These are phyloP conservation scores for Dactylorhiza incarnata DNA, from an alignment of 106 monocot genomes.

Conservation along the genomic window DNA sequence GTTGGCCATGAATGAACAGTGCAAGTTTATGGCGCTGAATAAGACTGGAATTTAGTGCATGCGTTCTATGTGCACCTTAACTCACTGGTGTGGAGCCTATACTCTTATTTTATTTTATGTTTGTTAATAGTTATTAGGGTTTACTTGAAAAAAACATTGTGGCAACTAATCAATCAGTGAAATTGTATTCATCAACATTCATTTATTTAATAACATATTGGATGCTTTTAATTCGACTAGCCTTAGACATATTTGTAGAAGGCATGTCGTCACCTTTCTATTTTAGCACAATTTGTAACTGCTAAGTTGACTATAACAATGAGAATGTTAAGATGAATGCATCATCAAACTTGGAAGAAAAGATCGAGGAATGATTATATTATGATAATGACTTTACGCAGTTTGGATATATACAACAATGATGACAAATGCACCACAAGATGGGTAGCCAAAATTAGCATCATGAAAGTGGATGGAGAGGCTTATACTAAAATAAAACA, in stretches of 20 bases:
- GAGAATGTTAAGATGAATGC: neutral
- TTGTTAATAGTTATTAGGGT: neutral
- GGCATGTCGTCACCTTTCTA: neutral
- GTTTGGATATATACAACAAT: too few relatives aligned
- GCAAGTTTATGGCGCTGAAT: slow-evolving; percentile 86
- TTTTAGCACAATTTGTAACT: neutral
- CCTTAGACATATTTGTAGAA: neutral
- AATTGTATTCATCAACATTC: neutral
- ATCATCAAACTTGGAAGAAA: neutral
- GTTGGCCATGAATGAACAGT: slow-evolving; percentile 88
- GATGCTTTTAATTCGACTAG: neutral
- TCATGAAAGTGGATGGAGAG: too few relatives aligned
- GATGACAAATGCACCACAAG: too few relatives aligned
- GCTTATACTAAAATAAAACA: too few relatives aligned
- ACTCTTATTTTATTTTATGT: neutral
- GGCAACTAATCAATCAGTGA: neutral
- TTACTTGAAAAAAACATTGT: neutral
- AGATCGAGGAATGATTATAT: neutral
- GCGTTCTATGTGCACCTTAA: neutral
- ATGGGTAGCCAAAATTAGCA: too few relatives aligned
- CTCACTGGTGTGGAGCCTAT: neutral
- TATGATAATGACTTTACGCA: neutral
- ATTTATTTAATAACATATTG: neutral
- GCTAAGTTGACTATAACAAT: neutral
- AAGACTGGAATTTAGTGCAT: slow-evolving; percentile 20